Evolutionary conservation across 441 rosid species (phyloP).

Genomic region (Mallotus japonicus): DNA sequence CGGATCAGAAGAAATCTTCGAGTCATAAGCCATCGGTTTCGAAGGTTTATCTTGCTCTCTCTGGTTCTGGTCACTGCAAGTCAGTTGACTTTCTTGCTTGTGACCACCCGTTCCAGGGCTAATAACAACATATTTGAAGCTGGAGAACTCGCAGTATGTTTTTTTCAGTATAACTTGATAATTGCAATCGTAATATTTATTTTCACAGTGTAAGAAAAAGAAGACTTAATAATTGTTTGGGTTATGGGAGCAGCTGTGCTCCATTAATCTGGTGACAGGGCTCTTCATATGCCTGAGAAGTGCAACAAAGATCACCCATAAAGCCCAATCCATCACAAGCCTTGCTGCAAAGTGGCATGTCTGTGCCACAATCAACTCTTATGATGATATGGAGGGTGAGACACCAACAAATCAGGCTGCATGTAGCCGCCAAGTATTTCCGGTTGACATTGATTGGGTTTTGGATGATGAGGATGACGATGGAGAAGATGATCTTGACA

Average conservation of each 20-base stretch:
- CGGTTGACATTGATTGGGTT: constrained; percentile 37
- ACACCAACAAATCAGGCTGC: constrained; percentile 42
- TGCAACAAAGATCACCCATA: constrained; percentile 77
- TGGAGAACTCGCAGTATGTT: constrained; percentile 67
- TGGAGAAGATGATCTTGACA: constrained; percentile 63
- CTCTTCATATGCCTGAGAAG: constrained; percentile 85
- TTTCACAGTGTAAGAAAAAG: not conserved
- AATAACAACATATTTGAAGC: constrained; percentile 67
- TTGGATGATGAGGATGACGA: constrained; percentile 76
- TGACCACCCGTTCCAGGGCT: constrained; percentile 53
- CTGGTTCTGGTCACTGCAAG: constrained; percentile 70
- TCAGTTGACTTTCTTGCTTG: constrained; percentile 63
- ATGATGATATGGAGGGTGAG: constrained; percentile 63
- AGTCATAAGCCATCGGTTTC: constrained; percentile 82
- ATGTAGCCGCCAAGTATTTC: constrained; percentile 33
- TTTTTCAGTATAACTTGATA: not conserved
- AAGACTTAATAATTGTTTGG: not conserved
- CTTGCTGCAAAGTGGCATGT: constrained; percentile 92
- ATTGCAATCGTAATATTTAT: not conserved
- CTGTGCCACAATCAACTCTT: constrained; percentile 75
- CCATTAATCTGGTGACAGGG: constrained; percentile 75
- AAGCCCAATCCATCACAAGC: constrained; percentile 74
- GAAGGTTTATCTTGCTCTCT: constrained; percentile 58
- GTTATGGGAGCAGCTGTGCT: constrained; percentile 58
- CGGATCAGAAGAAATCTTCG: constrained; percentile 61